Evolutionary conservation across 805 yeast genomes (phyloP).

Genomic region (Kodamaea nitidulidarum): DNA sequence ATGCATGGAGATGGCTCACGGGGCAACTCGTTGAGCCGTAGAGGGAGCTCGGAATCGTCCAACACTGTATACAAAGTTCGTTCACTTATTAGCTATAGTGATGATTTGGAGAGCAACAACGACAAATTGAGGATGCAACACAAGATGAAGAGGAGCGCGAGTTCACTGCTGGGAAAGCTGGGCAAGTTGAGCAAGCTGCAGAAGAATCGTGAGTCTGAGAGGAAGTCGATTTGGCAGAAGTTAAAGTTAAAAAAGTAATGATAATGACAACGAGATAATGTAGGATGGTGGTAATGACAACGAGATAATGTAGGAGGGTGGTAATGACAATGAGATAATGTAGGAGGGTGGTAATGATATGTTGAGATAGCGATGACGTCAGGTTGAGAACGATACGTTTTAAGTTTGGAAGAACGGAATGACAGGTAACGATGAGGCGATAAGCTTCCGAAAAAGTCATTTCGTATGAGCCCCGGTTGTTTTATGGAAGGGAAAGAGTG

Average conservation of each 20-base stretch:
- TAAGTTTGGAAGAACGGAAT: too few relatives aligned
- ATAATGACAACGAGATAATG: neutral
- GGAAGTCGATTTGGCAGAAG: slow-evolving; percentile 14
- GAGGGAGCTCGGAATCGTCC: slow-evolving; percentile 10
- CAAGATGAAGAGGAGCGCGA: slow-evolving; percentile 10
- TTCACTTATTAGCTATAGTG: slow-evolving; percentile 33
- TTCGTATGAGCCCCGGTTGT: too few relatives aligned
- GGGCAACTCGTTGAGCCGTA: slow-evolving; percentile 10
- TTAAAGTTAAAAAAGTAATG: slow-evolving; percentile 13
- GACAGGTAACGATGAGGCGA: too few relatives aligned
- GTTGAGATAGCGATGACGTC: too few relatives aligned
- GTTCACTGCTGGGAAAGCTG: slow-evolving; percentile 9
- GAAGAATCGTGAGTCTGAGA: slow-evolving; percentile 3
- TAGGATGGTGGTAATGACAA: neutral
- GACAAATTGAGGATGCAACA: slow-evolving; percentile 9
- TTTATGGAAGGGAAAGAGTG: too few relatives aligned
- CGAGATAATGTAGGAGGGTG: too few relatives aligned
- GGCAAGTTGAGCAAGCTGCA: neutral
- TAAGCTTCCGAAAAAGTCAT: too few relatives aligned
- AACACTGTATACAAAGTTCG: slow-evolving; percentile 37
- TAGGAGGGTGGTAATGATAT: neutral
- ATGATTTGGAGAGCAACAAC: slow-evolving; percentile 24
- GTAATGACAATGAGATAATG: neutral
- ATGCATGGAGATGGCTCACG: slow-evolving; percentile 4
- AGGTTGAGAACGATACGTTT: too few relatives aligned